These are phyloP conservation scores for Ustilago shanxiensis DNA, from an alignment of 1,284 basidiomycete species.

Conservation along the genomic window DNA sequence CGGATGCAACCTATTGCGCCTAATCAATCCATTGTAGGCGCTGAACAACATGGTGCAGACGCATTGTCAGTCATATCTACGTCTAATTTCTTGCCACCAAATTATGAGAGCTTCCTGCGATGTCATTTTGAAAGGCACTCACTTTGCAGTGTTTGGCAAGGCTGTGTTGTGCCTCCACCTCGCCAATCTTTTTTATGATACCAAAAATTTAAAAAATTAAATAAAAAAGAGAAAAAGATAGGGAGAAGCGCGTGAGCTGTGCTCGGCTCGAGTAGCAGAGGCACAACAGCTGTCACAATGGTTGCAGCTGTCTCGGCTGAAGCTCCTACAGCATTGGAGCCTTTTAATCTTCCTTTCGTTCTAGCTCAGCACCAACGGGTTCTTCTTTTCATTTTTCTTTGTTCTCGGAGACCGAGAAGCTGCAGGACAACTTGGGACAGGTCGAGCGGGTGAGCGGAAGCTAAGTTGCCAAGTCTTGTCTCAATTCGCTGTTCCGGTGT, in stretches of 20 bases:
- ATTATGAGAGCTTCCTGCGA: too few relatives aligned
- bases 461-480: neutral
- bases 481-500: slow-evolving; percentile 7
- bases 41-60: too few relatives aligned
- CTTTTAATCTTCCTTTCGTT: neutral
- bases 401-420: neutral
- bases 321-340: too few relatives aligned
- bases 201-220: too few relatives aligned
- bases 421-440: too few relatives aligned
- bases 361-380: neutral
- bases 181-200: neutral
- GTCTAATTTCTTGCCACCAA: neutral
- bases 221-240: too few relatives aligned
- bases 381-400: neutral
- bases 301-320: slow-evolving; percentile 7
- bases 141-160: neutral
- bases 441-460: neutral
- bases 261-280: neutral
- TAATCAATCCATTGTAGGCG: too few relatives aligned
- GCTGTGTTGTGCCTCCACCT: slow-evolving; percentile 3
- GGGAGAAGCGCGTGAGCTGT: neutral
- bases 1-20: slow-evolving; percentile 1
- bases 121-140: too few relatives aligned
- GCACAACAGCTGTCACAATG: neutral
- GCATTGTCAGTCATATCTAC: neutral